Evolutionary conservation across 164 flowering plant species (phyloP).

Genomic region (Liquidambar formosana): DNA sequence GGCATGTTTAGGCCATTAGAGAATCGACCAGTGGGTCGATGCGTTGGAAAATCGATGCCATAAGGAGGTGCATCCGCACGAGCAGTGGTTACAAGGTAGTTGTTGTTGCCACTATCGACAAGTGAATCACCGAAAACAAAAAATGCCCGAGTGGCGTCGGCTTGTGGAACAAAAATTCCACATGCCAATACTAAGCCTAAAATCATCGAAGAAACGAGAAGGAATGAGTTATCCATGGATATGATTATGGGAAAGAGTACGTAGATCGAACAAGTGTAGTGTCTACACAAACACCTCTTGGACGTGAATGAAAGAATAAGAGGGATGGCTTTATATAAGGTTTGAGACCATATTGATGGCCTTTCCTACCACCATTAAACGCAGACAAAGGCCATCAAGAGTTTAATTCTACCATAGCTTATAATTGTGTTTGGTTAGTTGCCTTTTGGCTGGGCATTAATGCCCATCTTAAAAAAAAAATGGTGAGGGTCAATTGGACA

Average conservation of each 20-base stretch:
- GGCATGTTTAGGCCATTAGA: too few species aligned
- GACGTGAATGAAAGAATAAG: not conserved
- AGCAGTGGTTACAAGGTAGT: too few species aligned
- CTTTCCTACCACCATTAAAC: not conserved
- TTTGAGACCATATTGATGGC: not conserved
- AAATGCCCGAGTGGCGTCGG: constrained; percentile 33
- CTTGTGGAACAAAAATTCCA: not conserved
- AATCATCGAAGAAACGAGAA: not conserved
- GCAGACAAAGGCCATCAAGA: not conserved
- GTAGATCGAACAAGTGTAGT: not conserved
- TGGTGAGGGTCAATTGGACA: too few species aligned
- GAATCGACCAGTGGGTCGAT: constrained; percentile 1
- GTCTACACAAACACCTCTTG: not conserved
- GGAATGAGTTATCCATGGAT: not conserved
- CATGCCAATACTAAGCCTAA: not conserved
- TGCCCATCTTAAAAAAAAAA: too few species aligned
- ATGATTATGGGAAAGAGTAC: not conserved
- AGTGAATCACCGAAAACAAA: constrained; percentile 52
- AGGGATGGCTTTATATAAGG: not conserved
- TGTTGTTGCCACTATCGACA: constrained; percentile 47
- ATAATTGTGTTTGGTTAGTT: too few species aligned
- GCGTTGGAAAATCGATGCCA: constrained; percentile 27
- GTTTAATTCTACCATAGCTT: not conserved
- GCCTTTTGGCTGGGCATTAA: too few species aligned
- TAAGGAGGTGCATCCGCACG: too few species aligned